Base-by-base conservation (phyloP, 208 protist genomes). In the Acanthamoeba lenticulata region DNA sequence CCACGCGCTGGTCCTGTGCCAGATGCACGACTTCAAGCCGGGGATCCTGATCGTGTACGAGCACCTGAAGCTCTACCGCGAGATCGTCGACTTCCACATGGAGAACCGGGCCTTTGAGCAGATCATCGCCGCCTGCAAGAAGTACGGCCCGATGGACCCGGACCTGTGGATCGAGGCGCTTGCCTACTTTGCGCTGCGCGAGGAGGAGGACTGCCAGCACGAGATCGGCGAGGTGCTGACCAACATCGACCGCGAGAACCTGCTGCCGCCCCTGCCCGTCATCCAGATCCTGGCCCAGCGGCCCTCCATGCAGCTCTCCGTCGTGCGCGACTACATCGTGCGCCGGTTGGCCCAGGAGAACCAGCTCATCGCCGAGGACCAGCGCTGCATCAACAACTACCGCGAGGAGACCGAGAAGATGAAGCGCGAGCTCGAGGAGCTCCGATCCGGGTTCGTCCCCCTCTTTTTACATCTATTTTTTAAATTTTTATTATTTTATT, bases 31-130 rank as follows among this genome's bases (percentile, higher is more conserved):
- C 38, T 99, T 98, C 94, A 95, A 98, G 92, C 92, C 97, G 42
- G 98, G 98, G 52, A 97, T 98, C 38, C 88, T 99, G 7, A 97
- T 98, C 79, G 96, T 99, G 6, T 98, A 98, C 49, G 97, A 98
- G 52, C 94, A 95, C 27, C 94, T 99, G 15, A 81, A 97, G 32
- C 96, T 98, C 47, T 98, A 96, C 19, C 94, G 95, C 36, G 97
- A 99, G 42, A 96, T 99, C 45, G 94, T 99, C 17, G 92, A 98
- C 94, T 98, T 98, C 95, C 98, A 99, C 95, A 98, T 98, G 95
- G 97, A 97, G 34, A 95, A 98, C 91, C 92, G 98, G 34, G 97
- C 98, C 15, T 95, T 94, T 24, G 90, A 83, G 36, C 40, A 74
- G 44, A 47, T 97, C 45, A 96, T 96, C 44, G 27, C 55, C 17